Evolutionary conservation across 1,139 yeast genomes (phyloP), one percentile per base, ranked within the genome.

Genomic region (Kazachstania sp.): DNA sequence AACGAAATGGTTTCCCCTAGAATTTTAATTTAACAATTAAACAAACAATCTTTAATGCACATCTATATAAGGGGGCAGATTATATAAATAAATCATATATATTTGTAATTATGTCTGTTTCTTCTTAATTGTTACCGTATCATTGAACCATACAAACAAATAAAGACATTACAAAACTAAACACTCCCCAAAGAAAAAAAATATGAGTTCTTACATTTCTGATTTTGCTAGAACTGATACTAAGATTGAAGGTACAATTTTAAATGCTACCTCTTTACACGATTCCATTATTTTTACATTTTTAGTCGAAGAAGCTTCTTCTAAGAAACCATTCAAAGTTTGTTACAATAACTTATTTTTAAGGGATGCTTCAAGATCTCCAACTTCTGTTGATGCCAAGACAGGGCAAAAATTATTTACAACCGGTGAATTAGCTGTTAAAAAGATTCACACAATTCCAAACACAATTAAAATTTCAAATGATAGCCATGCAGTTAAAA

Each of bases 401-500:
- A 74, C 87, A 0, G 73, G 74, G 34, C 94, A 84, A 59, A 84
- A 82, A 60, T 63, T 73, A 30, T 82, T 84, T 63, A 78, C 86
- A 9, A 83, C 92, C 0, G 82, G 79, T 1, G 74, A 47, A 64
- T 70, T 45, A 47, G 52, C 40, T 52, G 52, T n/a, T 60, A 56
- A 48, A 71, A 78, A 20, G 43, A 51, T 9, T 58, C 71, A 38
- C 20, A 56, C 63, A 4, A 51, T 55, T 18, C 71, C 71, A 1
- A 46, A 57, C 12, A 51, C 52, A 9, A 58, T 67, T 11, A 60
- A 60, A 6, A 56, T 64, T 3, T 65, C 65, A 11, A 64, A 66
- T 20, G 66, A 68, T 26, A 59, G 60, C 0, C 66, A 54, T 37
- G 49, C 47, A 23, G 49, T 83, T 30, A 56, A 64, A 34, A 72